These are phyloP conservation scores for Torulaspora maleeae DNA, from an alignment of 805 yeast genomes.

Conservation along the genomic window DNA sequence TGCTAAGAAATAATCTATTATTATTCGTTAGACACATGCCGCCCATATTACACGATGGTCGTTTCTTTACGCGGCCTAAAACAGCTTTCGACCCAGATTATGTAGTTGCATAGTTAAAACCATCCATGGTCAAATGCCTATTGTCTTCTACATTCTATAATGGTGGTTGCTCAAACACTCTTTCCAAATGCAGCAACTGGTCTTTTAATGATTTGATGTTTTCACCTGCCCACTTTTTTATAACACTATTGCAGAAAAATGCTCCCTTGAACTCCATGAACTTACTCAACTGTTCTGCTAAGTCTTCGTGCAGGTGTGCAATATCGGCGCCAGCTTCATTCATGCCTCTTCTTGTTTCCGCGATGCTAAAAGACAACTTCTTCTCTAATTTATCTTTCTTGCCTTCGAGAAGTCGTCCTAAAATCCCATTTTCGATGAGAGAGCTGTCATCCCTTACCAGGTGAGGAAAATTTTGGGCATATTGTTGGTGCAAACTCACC, in stretches of 20 bases:
- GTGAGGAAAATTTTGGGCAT: conserved; percentile 30
- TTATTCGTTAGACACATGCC: not conserved
- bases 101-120: not conserved
- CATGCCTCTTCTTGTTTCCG: conserved; percentile 42
- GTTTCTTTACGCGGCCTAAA: not conserved
- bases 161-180: not conserved
- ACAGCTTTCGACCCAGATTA: not conserved
- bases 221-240: conserved; percentile 12
- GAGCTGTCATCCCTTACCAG: conserved; percentile 15
- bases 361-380: conserved; percentile 38
- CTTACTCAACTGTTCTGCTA: conserved; percentile 61
- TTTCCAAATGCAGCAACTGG: conserved; percentile 6
- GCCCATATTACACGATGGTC: not conserved
- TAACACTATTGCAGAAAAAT: conserved; percentile 29
- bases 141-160: not conserved
- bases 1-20: conserved; percentile 4
- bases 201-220: conserved; percentile 17
- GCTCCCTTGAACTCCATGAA: conserved; percentile 49
- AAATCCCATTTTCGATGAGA: conserved; percentile 19
- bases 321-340: conserved; percentile 44
- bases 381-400: conserved; percentile 46
- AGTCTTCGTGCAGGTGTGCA: conserved; percentile 50
- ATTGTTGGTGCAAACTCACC: conserved; percentile 34
- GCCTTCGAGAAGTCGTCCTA: conserved; percentile 45
- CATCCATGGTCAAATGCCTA: not conserved